Base-by-base conservation (phyloP, 257 asterid species). In the Solanum sparsipilum region DNA sequence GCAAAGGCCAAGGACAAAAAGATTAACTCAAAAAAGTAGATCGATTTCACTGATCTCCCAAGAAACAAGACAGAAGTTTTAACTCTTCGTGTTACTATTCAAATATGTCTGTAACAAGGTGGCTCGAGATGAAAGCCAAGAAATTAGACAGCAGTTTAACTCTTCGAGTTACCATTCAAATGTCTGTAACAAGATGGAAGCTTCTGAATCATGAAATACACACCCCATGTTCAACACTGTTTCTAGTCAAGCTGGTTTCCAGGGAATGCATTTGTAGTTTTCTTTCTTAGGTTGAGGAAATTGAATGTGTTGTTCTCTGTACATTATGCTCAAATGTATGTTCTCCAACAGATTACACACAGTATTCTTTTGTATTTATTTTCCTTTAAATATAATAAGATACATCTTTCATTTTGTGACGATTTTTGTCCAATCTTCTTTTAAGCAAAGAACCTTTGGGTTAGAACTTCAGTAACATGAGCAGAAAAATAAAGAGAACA, bases 1-100 rank as follows among this genome's bases (percentile, higher is more conserved):
- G 94, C 92, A 68, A 86, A 91, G 79, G 88, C 95, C 98, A 5
- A 90, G 65, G 86, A 75, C 89, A 85, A 90, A 87, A 85, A 91
- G 31, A 74, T 70, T 87, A 35, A 88, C 87, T 48, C 91, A 88
- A 9, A 91, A 34, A 20, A 25, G 58, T 56, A 39, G 56, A 15
- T 70, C 44, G 87, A 82, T 78, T 87, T 91, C 92, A 86, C 88
- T 87, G 46, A 48, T 48, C 9, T 52, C 44, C 87, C 82, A 3
- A 20, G 81, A 81, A 29, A 48, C 68, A 38, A 29, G 85, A 46
- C 41, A 81, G 20, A 36, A 81, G 6, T 44, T 76, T 48, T 81
- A 46, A 46, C 29, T 81, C 68, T 44, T 78, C 6, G 18, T 81
- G 84, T 41, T 79, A 5, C 84, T 78, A n/a, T 44, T 27, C 25